Base-by-base conservation (phyloP, 2,329 filamentous ascomycete species). In the Trichoderma sp. region DNA sequence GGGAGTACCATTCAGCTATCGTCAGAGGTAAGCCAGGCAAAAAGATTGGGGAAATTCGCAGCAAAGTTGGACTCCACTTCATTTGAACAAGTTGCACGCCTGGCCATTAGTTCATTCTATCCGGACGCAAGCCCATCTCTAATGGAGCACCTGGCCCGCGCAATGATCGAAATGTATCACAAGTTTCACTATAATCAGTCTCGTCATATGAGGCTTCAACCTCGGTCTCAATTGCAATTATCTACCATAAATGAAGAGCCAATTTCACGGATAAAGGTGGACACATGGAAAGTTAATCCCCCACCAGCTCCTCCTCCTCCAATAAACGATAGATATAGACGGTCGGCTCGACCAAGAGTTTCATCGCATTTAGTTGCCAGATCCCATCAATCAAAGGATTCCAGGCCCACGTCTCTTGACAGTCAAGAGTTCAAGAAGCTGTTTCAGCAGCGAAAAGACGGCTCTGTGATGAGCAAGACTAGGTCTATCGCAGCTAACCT, bases 141-240 rank as follows among this genome's bases (percentile, higher is more conserved):
- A 4, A 52, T 69, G 5, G 60, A 69, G 16, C 67, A 69, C 1
- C 67, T 69, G 5, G 51, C 26, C 8, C 59, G 32, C 16, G 24
- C 51, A 55, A 69, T 66, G 67, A 28, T 30, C 1, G 67, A 69
- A 2, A 69, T 63, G 49, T 69, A 69, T 66, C 26, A 37, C 1
- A 43, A 51, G 30, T 69, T 59, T 51, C 59, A 56, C 7, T 69
- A 49, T 24, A 26, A 39, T 18, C 52, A 54, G 26, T 66, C 59
- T 32, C 60, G 67, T 4, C 67, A 59, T 32, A 24, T 24, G 8
- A 43, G 52, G 14, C 67, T 69, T 1, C 67, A 30, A 34, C 3
- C 34, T 55, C 59, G 52, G 59, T 16, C 34, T 11, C 49, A n/a
- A 18, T 16, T 18, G 26, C 13, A 8, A 11, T 5, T 52, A n/a